A percentile compares a stretch with the other conserved stretches of the same genome.
Evolutionary conservation across 331 rosid species (phyloP).

Genomic region (Prunus yedoensis): DNA sequence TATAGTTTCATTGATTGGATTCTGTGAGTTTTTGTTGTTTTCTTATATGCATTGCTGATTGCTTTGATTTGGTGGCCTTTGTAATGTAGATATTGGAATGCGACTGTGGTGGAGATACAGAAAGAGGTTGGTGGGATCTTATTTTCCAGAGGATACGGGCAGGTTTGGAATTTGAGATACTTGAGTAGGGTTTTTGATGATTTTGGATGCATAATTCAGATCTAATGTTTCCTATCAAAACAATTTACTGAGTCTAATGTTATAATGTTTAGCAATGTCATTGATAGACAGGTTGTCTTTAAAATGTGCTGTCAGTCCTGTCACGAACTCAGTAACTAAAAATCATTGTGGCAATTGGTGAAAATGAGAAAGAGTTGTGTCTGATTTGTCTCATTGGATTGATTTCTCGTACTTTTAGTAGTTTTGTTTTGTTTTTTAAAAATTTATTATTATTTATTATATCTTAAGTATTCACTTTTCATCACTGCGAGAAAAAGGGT

Average conservation of each 20-base stretch:
- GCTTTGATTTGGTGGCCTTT: background rate
- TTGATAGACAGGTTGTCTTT: slow-evolving; percentile 4
- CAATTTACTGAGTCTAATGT: background rate
- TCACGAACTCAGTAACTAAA: background rate
- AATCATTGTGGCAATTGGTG: background rate
- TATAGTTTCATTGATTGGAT: background rate
- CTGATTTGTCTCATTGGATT: background rate
- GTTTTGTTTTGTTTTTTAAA: background rate
- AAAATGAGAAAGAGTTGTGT: background rate
- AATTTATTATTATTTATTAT: too few species aligned
- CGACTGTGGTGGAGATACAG: slow-evolving; percentile 71
- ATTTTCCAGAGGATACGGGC: slow-evolving; percentile 70
- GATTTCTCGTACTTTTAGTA: background rate
- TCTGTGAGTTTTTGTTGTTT: background rate
- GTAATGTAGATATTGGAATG: slow-evolving; percentile 74
- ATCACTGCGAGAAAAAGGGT: background rate
- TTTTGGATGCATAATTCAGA: slow-evolving; percentile 25
- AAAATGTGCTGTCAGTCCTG: background rate
- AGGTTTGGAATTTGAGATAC: slow-evolving; percentile 57
- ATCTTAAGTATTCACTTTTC: background rate
- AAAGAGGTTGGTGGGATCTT: too few species aligned
- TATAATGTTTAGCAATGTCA: slow-evolving; percentile 15
- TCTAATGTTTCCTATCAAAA: background rate
- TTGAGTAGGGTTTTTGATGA: background rate
- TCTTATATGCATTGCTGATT: slow-evolving; percentile 5